phyloP scores from a whole-genome alignment of 208 protist species.

The Tritrichomonas foetus region DNA sequence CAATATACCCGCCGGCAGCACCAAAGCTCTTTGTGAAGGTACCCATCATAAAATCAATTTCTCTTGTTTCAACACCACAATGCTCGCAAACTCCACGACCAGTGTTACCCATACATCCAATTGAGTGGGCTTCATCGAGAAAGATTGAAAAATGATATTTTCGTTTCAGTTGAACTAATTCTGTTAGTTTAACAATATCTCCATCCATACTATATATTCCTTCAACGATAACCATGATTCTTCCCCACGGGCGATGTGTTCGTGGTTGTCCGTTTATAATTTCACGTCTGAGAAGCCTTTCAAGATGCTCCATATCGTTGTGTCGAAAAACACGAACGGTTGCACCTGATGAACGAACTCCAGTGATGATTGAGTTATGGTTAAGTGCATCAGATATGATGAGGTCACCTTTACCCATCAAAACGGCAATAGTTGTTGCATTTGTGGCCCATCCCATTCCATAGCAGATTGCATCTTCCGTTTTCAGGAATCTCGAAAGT shows the following conservation, averaged over 20 bases:
- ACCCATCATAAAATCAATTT: constrained; percentile 63
- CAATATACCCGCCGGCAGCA: constrained; percentile 60
- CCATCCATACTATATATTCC: constrained; percentile 64
- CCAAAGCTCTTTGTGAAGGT: constrained; percentile 66
- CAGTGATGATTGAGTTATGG: constrained; percentile 48
- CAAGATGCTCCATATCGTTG: constrained; percentile 49
- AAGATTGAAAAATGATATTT: constrained; percentile 33
- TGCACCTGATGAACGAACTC: constrained; percentile 54
- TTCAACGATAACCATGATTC: constrained; percentile 61
- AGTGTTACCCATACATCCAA: constrained; percentile 56
- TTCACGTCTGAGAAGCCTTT: constrained; percentile 44
- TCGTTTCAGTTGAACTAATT: constrained; percentile 54
- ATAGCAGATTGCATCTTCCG: constrained; percentile 45
- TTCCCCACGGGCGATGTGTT: constrained; percentile 52
- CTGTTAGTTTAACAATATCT: constrained; percentile 53
- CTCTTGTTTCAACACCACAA: constrained; percentile 48
- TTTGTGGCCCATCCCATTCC: constrained; percentile 64
- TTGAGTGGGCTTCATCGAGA: constrained; percentile 63
- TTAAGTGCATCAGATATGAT: constrained; percentile 48
- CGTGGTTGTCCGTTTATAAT: constrained; percentile 51
- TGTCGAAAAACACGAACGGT: constrained; percentile 53
- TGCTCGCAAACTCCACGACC: constrained; percentile 53
- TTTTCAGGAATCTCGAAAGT: not conserved
- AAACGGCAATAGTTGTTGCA: constrained; percentile 54
- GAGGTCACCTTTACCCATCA: constrained; percentile 46